phyloP scores from a whole-genome alignment of 73 alveolate species.

The Stentor roeselii region DNA sequence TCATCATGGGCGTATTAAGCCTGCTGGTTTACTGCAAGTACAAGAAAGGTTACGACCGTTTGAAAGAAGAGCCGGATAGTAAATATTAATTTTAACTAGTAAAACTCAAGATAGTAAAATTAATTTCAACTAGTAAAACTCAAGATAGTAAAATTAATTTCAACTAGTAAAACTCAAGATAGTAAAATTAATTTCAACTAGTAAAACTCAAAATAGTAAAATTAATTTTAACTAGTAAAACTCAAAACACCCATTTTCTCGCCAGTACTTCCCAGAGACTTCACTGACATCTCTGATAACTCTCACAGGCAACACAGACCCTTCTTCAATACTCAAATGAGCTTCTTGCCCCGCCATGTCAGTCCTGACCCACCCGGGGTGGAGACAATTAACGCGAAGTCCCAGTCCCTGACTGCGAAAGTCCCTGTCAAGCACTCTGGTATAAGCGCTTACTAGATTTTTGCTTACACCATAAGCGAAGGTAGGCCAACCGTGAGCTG shows the following conservation, averaged over 20 bases:
- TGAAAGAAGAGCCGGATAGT: no score
- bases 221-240: no score
- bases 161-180: not conserved
- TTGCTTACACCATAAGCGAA: slow-evolving; percentile 41
- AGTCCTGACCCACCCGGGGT: slow-evolving; percentile 56
- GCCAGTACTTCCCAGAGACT: slow-evolving; percentile 25
- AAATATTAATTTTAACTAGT: no score
- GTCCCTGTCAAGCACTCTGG: slow-evolving; percentile 34
- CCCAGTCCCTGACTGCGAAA: not conserved
- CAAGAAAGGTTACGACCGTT: no score
- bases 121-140: no score
- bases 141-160: no score
- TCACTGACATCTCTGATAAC: not conserved
- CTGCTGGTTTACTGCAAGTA: no score
- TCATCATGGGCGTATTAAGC: no score
- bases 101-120: no score
- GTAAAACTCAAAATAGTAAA: not conserved
- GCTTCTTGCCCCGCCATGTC: slow-evolving; percentile 55
- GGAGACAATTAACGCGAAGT: slow-evolving; percentile 28
- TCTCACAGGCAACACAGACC: slow-evolving; percentile 12
- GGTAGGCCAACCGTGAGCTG: slow-evolving; percentile 30
- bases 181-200: not conserved
- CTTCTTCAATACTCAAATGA: slow-evolving; percentile 44
- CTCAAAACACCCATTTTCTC: not conserved
- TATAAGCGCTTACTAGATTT: slow-evolving; percentile 42